phyloP scores from a whole-genome alignment of 352 stramenopile genomes.

The Phytopythium helicoides region DNA sequence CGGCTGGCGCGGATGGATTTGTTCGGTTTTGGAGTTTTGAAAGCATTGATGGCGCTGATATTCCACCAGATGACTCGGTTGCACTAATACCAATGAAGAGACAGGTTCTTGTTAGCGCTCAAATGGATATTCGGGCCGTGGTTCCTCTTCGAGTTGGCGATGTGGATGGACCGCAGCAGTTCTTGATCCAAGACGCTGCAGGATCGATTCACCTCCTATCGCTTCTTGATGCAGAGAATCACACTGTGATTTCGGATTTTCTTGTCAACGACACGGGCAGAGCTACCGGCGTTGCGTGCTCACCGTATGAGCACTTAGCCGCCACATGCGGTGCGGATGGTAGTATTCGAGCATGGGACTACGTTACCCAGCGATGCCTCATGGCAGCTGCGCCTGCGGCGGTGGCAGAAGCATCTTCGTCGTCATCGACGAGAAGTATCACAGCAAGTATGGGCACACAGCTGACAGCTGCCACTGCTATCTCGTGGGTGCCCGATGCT shows the following conservation, averaged over 20 bases:
- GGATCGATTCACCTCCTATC: conserved; percentile 51
- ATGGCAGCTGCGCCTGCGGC: conserved; percentile 6
- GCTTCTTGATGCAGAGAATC: conserved; percentile 30
- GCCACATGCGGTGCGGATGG: conserved; percentile 87
- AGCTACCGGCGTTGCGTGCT: conserved; percentile 74
- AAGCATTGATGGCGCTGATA: conserved; percentile 84
- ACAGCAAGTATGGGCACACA: not conserved
- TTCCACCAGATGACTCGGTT: conserved; percentile 73
- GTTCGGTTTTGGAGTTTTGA: conserved; percentile 90
- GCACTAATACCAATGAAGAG: conserved; percentile 67
- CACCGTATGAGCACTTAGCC: conserved; percentile 83
- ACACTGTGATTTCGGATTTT: conserved; percentile 53
- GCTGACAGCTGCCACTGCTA: conserved; percentile 41
- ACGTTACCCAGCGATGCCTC: conserved; percentile 53
- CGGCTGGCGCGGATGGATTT: conserved; percentile 78
- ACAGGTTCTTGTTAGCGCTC: conserved; percentile 47
- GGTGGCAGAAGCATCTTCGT: not conserved
- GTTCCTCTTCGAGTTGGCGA: conserved; percentile 20
- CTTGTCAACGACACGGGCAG: conserved; percentile 60
- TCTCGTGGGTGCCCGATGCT: conserved; percentile 70
- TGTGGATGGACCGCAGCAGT: conserved; percentile 21
- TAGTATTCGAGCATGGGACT: conserved; percentile 87
- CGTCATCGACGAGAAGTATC: not conserved
- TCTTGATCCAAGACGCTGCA: conserved; percentile 62
- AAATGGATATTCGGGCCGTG: conserved; percentile 71